Conservation (phyloP, 1,139 yeast genomes). For the Geotrichum reessii region DNA sequence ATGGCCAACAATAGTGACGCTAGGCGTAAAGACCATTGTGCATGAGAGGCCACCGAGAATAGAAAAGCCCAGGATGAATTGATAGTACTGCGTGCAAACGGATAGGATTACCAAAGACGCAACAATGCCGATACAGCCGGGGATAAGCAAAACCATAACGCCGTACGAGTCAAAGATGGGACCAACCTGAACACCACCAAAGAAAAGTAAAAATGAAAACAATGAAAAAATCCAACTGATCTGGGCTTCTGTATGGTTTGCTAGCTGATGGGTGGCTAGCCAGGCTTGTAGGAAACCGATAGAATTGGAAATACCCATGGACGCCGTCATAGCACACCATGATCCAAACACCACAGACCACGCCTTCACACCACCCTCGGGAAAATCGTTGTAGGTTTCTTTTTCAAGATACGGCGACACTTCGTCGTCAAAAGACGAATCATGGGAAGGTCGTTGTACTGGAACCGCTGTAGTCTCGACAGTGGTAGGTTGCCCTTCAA, state of each 20-base stretch:
- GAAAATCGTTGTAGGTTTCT: conserved; percentile 37
- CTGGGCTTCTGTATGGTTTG: conserved; percentile 39
- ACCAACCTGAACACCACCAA: conserved; percentile 57
- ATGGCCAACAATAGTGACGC: conserved; percentile 55
- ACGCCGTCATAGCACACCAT: conserved; percentile 53
- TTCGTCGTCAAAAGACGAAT: neutral
- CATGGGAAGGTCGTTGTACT: neutral
- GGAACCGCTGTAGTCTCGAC: neutral
- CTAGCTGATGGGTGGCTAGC: conserved; percentile 46
- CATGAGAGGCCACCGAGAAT: conserved; percentile 54
- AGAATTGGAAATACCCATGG: conserved; percentile 57
- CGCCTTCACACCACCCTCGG: conserved; percentile 59
- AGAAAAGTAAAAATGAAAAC: conserved; percentile 50
- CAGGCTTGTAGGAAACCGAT: conserved; percentile 59
- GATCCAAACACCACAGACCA: conserved; percentile 58
- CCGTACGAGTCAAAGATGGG: conserved; percentile 50
- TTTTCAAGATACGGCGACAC: conserved; percentile 13
- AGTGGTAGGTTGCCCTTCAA: neutral
- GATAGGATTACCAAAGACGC: conserved; percentile 52
- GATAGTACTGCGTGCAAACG: conserved; percentile 48
- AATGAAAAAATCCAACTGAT: conserved; percentile 63
- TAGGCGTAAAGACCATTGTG: conserved; percentile 53
- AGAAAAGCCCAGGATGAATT: conserved; percentile 56
- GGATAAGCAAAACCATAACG: conserved; percentile 29
- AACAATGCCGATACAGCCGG: conserved; percentile 45